Percentiles rank a stretch among this genome's conserved stretches.
phyloP scores from a whole-genome alignment of 352 stramenopile genomes.

The Saprolegnia diclina region DNA sequence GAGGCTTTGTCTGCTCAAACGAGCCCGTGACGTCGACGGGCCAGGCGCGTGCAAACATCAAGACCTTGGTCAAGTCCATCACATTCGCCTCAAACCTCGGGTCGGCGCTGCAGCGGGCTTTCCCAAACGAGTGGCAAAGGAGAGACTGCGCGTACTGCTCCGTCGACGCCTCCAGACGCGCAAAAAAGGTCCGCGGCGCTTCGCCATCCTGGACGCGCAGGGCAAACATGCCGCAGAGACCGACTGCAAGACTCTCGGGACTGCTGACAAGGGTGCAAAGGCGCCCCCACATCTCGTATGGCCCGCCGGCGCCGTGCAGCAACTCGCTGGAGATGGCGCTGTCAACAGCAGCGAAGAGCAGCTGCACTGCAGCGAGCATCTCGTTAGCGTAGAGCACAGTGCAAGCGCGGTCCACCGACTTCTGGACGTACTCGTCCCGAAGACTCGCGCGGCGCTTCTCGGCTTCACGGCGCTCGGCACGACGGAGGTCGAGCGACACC shows the following conservation, averaged over 20 bases:
- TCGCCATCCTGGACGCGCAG: not conserved
- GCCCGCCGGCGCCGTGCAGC: not conserved
- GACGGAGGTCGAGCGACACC: not conserved
- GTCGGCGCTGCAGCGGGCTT: no score
- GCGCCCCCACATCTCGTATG: not conserved
- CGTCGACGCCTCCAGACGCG: not conserved
- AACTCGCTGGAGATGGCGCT: not conserved
- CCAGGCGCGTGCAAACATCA: not conserved
- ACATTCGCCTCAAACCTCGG: not conserved
- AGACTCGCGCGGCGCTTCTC: no score
- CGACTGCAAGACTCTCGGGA: no score
- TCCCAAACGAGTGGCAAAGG: not conserved
- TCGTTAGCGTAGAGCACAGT: not conserved
- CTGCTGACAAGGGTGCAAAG: not conserved
- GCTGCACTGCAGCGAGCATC: not conserved
- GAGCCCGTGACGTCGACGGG: not conserved
- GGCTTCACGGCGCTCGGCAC: not conserved
- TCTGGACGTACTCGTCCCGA: not conserved
- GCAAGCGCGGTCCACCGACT: not conserved
- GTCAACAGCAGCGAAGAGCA: not conserved
- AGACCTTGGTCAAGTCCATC: not conserved
- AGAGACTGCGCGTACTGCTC: not conserved
- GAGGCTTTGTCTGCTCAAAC: not conserved
- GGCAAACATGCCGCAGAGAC: not conserved
- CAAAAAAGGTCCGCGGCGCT: not conserved